phyloP scores from a whole-genome alignment of 1,139 yeast genomes.

The Blastobotrys serpentis region DNA sequence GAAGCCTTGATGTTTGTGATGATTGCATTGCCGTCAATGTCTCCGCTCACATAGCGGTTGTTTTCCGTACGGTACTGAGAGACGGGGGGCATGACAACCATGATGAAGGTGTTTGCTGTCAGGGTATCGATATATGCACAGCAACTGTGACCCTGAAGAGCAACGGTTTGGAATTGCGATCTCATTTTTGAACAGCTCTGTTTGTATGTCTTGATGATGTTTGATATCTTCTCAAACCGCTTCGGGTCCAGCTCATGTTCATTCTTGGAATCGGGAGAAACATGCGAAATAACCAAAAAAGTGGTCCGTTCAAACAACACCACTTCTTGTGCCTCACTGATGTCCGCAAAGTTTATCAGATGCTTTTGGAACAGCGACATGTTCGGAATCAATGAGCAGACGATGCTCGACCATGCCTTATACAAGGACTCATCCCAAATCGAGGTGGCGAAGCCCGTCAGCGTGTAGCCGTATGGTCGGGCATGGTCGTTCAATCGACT shows the following conservation, averaged over 20 bases:
- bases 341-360: constrained; percentile 67
- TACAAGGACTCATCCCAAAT: constrained; percentile 97
- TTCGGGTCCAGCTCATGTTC: constrained; percentile 64
- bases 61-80: constrained; percentile 32
- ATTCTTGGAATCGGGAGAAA: constrained; percentile 26
- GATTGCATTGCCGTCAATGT: constrained; percentile 61
- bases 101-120: constrained; percentile 71
- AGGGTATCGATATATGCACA: constrained; percentile 68
- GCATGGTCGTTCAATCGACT: constrained; percentile 75
- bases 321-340: constrained; percentile 85
- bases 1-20: constrained; percentile 69
- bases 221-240: constrained; percentile 89
- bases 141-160: constrained; percentile 70
- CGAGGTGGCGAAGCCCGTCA: constrained; percentile 91
- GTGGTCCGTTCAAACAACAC: constrained; percentile 92
- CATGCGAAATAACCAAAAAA: constrained; percentile 79
- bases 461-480: constrained; percentile 69
- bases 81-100: constrained; percentile 55
- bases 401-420: constrained; percentile 96
- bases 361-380: constrained; percentile 78
- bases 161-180: constrained; percentile 75
- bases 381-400: constrained; percentile 91
- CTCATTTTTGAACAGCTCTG: constrained; percentile 88
- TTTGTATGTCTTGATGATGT: constrained; percentile 90
- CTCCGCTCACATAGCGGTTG: constrained; percentile 30